Evolutionary conservation across 441 rosid species (phyloP), one percentile per base, ranked within the genome.

Genomic region (Hura crepitans): DNA sequence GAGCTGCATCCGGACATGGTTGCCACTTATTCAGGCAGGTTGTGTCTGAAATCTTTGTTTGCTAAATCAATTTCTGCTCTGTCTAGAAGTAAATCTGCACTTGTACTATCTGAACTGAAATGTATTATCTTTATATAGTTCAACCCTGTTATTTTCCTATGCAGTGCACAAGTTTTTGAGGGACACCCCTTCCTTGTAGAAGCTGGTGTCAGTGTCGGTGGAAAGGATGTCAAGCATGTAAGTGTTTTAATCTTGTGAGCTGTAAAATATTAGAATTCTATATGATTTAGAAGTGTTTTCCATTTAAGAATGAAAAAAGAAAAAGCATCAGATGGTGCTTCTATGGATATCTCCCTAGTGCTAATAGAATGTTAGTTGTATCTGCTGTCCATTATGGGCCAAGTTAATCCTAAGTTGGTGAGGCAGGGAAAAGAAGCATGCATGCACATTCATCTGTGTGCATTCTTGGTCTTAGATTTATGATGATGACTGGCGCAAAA

Each of bases 1-100:
- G 99, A 95, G 88, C 85, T 95, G 69, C 97, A 92, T 84, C 99
- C 99, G 47, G 97, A 92, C 78, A 82, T 95, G 97, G 97, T 95
- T 71, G 97, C 99, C 62, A 95, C 99, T 59, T 85, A 85, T 81
- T 92, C 99, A 6, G 96, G 99, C 82, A 94, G 99, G 99, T 94
- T 84, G 92, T 80, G 47, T 60, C 62, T 31, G 5, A 70, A 72
- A 73, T 58, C 63, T 68, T 57, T 45, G 60, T 70, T 68, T 39
- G 22, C 68, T 68, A 39, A 47, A 33, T 75, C 51, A 37, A 46
- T 75, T 22, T 12, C 5, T 50, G 5, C 2, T 18, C 42, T 23
- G 37, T 72, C 11, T 47, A 12, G 17, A 18, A 42, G 14, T 46
- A 51, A 39, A 45, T 45, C 30, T 59, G 62, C 47, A 43, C 65